These are phyloP conservation scores for cucumber (Cucumis sativus) DNA, from an alignment of 306 rosid species.

Conservation along the genomic window Cucumber_9930_V3 NC_026656.2:22128001-22128500, in stretches of 20 bases:
- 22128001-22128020: neutral
- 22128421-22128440: neutral
- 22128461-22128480: neutral
- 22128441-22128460: neutral
- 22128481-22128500: neutral
- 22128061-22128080: conserved; percentile 18
- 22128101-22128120: conserved; percentile 1
- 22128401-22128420: neutral
- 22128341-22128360: neutral
- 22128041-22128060: conserved; percentile 27
- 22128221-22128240: neutral
- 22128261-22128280: neutral
- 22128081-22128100: conserved; percentile 38
- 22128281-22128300: neutral
- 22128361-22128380: neutral
- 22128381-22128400: neutral
- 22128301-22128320: neutral
- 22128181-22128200: neutral
- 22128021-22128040: neutral
- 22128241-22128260: neutral
- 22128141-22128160: neutral
- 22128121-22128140: neutral
- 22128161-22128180: neutral
- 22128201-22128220: neutral
- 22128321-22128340: neutral